Conservation (phyloP, 495 filamentous ascomycete species). For the Neurospora sp. region DNA sequence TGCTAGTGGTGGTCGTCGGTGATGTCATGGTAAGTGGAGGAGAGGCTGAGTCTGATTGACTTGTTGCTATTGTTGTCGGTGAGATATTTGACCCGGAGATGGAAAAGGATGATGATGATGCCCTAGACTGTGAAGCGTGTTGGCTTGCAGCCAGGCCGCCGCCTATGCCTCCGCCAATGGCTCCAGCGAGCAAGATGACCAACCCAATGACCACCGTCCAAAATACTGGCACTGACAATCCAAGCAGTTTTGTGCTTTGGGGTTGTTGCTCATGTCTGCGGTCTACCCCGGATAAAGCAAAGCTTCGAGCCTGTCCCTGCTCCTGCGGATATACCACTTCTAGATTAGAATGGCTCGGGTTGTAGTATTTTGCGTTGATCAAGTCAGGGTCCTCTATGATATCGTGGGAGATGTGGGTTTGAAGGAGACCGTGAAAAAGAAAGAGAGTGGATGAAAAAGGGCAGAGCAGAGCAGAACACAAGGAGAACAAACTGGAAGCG, state of each 20-base stretch:
- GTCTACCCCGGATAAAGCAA: background rate
- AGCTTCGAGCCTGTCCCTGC: background rate
- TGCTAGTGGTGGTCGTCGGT: background rate
- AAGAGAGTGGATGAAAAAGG: background rate
- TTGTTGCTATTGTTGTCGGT: background rate
- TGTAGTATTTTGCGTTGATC: background rate
- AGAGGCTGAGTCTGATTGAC: background rate
- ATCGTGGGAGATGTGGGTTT: background rate
- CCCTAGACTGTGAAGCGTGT: background rate
- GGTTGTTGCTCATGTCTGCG: background rate
- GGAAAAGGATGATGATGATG: slow-evolving; percentile 1
- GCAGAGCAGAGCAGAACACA: background rate
- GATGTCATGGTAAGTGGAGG: slow-evolving; percentile 8
- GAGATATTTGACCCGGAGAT: slow-evolving; percentile 1
- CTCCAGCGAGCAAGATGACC: slow-evolving; percentile 19
- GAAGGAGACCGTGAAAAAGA: background rate
- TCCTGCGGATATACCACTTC: background rate
- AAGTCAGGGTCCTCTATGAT: background rate
- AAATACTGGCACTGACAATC: slow-evolving; percentile 22
- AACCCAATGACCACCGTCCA: slow-evolving; percentile 20
- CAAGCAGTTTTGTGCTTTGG: slow-evolving; percentile 11
- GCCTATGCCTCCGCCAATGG: slow-evolving; percentile 24
- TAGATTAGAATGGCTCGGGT: background rate
- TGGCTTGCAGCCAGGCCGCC: slow-evolving; percentile 11
- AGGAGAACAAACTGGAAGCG: background rate